Percentiles rank a stretch among this genome's conserved stretches.
Evolutionary conservation across 2,329 filamentous ascomycete species (phyloP).

Genomic region (Venturia oleaginea): DNA sequence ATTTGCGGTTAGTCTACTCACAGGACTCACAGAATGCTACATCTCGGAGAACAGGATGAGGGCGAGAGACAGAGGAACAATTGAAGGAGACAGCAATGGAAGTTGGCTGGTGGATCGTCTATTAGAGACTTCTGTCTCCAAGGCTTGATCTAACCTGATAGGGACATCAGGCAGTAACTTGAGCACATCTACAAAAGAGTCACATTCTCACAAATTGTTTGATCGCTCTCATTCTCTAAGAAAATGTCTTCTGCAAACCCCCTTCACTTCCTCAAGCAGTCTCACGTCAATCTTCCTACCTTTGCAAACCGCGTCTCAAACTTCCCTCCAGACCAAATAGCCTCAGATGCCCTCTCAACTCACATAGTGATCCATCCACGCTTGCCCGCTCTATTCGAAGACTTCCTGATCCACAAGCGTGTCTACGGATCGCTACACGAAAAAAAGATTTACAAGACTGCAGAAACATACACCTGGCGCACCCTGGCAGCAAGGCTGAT

Average conservation of each 20-base stretch:
- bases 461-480: slow-evolving; percentile 9
- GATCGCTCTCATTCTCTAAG: background rate
- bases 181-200: background rate
- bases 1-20: background rate
- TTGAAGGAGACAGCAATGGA: background rate
- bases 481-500: slow-evolving; percentile 21
- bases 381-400: slow-evolving; percentile 19
- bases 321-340: slow-evolving; percentile 18
- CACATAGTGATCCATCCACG: slow-evolving; percentile 23
- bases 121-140: background rate
- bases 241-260: background rate
- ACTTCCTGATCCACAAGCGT: slow-evolving; percentile 24
- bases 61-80: background rate
- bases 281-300: background rate
- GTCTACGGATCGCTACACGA: slow-evolving; percentile 21
- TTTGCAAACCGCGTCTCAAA: slow-evolving; percentile 11
- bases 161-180: background rate
- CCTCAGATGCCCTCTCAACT: slow-evolving; percentile 20
- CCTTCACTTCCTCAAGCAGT: background rate
- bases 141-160: background rate
- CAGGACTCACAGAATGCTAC: background rate
- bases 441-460: slow-evolving; percentile 22
- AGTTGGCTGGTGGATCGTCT: background rate
- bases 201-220: no score
- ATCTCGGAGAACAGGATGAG: background rate